Conservation (phyloP, 495 filamentous ascomycete species). For the Xanthoparmelia taractica region DNA sequence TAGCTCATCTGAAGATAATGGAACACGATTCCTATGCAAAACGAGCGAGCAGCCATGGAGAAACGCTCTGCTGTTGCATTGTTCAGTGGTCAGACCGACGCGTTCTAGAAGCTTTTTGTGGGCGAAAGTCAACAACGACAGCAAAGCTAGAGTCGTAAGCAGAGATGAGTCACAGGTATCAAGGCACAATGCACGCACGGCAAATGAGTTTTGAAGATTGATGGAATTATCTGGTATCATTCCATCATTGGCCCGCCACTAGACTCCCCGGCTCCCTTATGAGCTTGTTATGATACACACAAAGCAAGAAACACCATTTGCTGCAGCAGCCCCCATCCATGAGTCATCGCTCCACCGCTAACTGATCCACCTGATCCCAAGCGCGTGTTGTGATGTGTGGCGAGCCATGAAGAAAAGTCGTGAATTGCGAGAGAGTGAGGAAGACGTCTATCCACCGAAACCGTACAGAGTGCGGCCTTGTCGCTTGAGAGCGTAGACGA, state of each 20-base stretch:
- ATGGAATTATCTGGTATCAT: slow-evolving; percentile 27
- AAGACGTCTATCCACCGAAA: slow-evolving; percentile 95
- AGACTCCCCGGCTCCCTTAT: slow-evolving; percentile 22
- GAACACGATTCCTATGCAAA: too few species aligned
- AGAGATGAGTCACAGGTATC: slow-evolving; percentile 18
- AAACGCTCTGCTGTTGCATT: background rate
- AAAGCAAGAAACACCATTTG: slow-evolving; percentile 21
- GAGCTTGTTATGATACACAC: slow-evolving; percentile 29
- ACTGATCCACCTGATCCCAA: slow-evolving; percentile 16
- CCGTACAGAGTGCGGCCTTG: slow-evolving; percentile 95
- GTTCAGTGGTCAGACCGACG: too few species aligned
- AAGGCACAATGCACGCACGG: background rate
- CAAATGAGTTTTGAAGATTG: slow-evolving; percentile 11
- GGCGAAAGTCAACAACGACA: background rate
- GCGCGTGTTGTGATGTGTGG: slow-evolving; percentile 19
- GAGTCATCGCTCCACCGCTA: slow-evolving; percentile 22
- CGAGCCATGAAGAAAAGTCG: slow-evolving; percentile 23
- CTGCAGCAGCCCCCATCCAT: slow-evolving; percentile 20
- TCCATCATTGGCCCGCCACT: slow-evolving; percentile 23
- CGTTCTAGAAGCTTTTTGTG: background rate
- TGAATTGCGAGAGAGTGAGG: slow-evolving; percentile 18
- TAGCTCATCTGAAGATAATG: too few species aligned
- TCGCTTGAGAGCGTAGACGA: slow-evolving; percentile 95
- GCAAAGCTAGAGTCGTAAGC: background rate
- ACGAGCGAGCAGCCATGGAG: background rate